phyloP scores from a whole-genome alignment of 768 basidiomycete genomes.

The Rubroboletus satanas region DNA sequence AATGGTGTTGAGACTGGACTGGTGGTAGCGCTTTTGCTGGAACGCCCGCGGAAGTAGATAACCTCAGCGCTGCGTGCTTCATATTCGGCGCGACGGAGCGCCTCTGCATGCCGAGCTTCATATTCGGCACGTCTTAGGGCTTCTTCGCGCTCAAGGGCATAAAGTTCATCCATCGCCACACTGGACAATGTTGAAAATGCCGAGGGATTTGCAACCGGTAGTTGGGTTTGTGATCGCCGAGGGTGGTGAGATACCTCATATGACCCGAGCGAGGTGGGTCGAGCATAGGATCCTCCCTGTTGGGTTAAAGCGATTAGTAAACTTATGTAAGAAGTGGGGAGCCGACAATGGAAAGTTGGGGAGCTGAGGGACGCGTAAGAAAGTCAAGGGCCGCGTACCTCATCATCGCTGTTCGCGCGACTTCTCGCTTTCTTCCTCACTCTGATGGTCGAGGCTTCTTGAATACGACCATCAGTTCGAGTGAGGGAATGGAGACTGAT shows the following conservation, averaged over 20 bases:
- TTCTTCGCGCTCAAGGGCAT: conserved; percentile 84
- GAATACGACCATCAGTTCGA: conserved; percentile 15
- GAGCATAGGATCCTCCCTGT: conserved; percentile 56
- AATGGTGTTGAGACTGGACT: conserved; percentile 54
- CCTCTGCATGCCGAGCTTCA: conserved; percentile 71
- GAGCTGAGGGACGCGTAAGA: not conserved
- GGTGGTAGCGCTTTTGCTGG: conserved; percentile 66
- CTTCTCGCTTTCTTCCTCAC: conserved; percentile 77
- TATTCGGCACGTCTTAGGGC: conserved; percentile 83
- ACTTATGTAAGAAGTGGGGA: conserved; percentile 29
- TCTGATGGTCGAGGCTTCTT: conserved; percentile 33
- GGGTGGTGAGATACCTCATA: conserved; percentile 37
- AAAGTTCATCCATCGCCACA: conserved; percentile 85
- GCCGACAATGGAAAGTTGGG: conserved; percentile 16
- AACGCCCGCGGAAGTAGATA: conserved; percentile 33
- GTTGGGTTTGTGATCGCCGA: conserved; percentile 28
- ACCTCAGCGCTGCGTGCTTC: conserved; percentile 50
- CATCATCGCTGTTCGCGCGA: conserved; percentile 77
- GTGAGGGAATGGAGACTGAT: conserved; percentile 27
- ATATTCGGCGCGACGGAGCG: conserved; percentile 60
- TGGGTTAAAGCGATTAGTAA: conserved; percentile 14
- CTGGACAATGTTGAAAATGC: conserved; percentile 68
- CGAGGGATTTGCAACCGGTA: conserved; percentile 34
- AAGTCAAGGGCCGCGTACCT: conserved; percentile 48
- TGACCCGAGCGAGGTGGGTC: conserved; percentile 49